Evolutionary conservation across 75 land plant species (phyloP).

Genomic region (Sequoia sempervirens): DNA sequence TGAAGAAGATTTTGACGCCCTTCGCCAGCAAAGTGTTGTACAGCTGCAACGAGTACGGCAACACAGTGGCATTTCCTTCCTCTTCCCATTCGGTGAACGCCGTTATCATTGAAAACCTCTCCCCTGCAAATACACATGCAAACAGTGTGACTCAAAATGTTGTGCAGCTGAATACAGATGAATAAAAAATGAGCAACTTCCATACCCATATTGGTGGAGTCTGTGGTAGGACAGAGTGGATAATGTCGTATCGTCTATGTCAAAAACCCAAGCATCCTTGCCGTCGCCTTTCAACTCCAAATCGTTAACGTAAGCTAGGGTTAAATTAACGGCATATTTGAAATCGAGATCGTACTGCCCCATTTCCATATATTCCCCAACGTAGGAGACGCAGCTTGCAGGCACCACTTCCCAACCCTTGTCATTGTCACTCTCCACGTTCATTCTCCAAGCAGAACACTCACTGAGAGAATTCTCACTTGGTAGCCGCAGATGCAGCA

Average conservation of each 20-base stretch:
- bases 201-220: slow-evolving; percentile 42
- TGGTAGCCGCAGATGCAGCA: too few species aligned
- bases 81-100: slow-evolving; percentile 68
- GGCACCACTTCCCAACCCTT: slow-evolving; percentile 51
- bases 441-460: slow-evolving; percentile 35
- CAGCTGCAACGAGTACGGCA: slow-evolving; percentile 41
- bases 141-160: too few species aligned
- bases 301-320: slow-evolving; percentile 26
- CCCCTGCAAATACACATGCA: slow-evolving; percentile 24
- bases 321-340: slow-evolving; percentile 21
- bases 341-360: slow-evolving; percentile 51
- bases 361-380: slow-evolving; percentile 47
- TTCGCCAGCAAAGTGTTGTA: slow-evolving; percentile 40
- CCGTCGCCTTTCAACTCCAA: slow-evolving; percentile 26
- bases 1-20: slow-evolving; percentile 53
- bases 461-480: neutral
- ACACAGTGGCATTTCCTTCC: slow-evolving; percentile 44
- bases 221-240: slow-evolving; percentile 73
- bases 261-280: slow-evolving; percentile 76
- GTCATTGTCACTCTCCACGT: slow-evolving; percentile 49
- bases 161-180: neutral
- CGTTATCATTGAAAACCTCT: slow-evolving; percentile 38
- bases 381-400: slow-evolving; percentile 31
- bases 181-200: neutral
- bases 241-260: slow-evolving; percentile 78